Percentiles rank a stretch among this genome's conserved stretches.
These are phyloP conservation scores for Lophium mytilinum DNA, from an alignment of 495 filamentous ascomycete species.

Conservation along the genomic window DNA sequence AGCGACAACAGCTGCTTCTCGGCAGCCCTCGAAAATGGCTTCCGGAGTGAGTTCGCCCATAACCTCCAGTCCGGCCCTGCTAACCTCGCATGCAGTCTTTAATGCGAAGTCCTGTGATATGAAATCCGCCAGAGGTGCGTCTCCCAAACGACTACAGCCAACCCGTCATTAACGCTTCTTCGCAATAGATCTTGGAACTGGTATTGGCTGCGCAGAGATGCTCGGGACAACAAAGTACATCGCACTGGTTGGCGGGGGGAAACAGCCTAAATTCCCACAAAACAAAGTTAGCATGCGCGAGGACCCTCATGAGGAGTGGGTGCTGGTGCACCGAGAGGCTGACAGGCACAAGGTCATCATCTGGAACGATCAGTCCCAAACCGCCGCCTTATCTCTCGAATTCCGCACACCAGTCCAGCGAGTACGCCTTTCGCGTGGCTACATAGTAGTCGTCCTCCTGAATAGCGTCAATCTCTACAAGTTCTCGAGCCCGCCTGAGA, in stretches of 20 bases:
- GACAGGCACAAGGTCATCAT: slow-evolving; percentile 57
- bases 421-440: slow-evolving; percentile 66
- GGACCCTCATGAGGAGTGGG: slow-evolving; percentile 4
- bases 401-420: slow-evolving; percentile 69
- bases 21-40: slow-evolving; percentile 78
- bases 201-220: slow-evolving; percentile 78
- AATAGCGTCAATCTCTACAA: slow-evolving; percentile 77
- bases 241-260: slow-evolving; percentile 83
- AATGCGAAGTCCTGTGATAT: slow-evolving; percentile 10
- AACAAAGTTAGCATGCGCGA: slow-evolving; percentile 58
- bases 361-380: slow-evolving; percentile 83
- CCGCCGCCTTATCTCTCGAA: slow-evolving; percentile 62
- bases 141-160: background rate
- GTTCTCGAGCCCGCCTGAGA: slow-evolving; percentile 66
- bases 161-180: background rate
- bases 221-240: slow-evolving; percentile 81
- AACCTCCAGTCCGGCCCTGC: background rate
- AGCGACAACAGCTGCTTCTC: slow-evolving; percentile 80
- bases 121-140: slow-evolving; percentile 13
- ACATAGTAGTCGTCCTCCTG: slow-evolving; percentile 72
- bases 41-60: slow-evolving; percentile 56
- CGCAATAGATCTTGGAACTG: slow-evolving; percentile 68
- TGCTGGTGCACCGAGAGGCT: slow-evolving; percentile 5
- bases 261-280: slow-evolving; percentile 72
- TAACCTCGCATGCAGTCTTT: slow-evolving; percentile 13